Percentiles rank a stretch among this genome's conserved stretches.
Evolutionary conservation across 768 basidiomycete genomes (phyloP).

Genomic region (Thelephora aurantiotincta): DNA sequence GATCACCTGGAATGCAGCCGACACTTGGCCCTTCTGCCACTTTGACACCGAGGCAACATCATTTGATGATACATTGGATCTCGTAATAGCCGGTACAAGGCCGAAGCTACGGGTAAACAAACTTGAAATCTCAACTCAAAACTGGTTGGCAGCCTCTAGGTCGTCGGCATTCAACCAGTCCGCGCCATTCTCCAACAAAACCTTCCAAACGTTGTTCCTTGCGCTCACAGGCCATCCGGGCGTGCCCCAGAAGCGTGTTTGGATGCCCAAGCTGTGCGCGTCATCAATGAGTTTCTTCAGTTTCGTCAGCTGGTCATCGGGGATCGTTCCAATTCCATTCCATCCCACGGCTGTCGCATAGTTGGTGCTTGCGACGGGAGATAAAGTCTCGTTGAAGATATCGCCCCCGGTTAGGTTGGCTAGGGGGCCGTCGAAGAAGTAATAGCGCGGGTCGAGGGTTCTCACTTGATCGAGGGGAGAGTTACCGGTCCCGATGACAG

Average conservation of each 20-base stretch:
- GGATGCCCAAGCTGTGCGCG: conserved; percentile 29
- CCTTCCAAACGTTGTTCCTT: conserved; percentile 28
- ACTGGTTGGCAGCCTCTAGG: conserved; percentile 25
- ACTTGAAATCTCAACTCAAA: conserved; percentile 4
- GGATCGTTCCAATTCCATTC: conserved; percentile 30
- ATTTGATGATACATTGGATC: too few species aligned
- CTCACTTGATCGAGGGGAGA: conserved; percentile 32
- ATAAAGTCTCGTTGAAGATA: conserved; percentile 23
- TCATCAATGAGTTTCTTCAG: conserved; percentile 26
- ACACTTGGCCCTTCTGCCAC: too few species aligned
- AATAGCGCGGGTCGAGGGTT: conserved; percentile 29
- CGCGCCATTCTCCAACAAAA: conserved; percentile 26
- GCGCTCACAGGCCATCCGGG: conserved; percentile 34
- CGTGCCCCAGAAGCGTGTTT: conserved; percentile 39
- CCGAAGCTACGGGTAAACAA: background rate
- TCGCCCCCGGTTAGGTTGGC: conserved; percentile 19
- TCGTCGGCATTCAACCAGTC: conserved; percentile 43
- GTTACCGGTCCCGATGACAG: conserved; percentile 37
- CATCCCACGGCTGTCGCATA: conserved; percentile 31
- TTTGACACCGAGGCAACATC: too few species aligned
- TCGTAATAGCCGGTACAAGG: too few species aligned
- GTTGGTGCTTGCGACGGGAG: conserved; percentile 38
- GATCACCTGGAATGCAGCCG: too few species aligned
- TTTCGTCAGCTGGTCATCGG: conserved; percentile 22
- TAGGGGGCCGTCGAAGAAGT: conserved; percentile 40